A percentile compares a stretch with the other conserved stretches of the same genome.
These are phyloP conservation scores for Cudoniella acicularis DNA, from an alignment of 495 filamentous ascomycete species.

Conservation along the genomic window DNA sequence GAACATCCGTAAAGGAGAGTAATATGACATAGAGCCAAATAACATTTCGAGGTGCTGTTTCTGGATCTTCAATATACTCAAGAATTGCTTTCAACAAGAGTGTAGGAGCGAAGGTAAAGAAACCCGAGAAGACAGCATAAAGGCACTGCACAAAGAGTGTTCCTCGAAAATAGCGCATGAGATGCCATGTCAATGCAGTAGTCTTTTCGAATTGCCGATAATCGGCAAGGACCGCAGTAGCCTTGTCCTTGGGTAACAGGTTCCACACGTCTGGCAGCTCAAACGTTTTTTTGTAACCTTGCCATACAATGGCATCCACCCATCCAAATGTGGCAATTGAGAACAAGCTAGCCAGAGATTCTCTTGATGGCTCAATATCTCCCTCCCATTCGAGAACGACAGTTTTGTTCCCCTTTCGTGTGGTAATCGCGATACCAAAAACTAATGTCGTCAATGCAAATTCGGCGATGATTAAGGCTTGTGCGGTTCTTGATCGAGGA, in stretches of 20 bases:
- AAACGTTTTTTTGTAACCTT: conserved; percentile 84
- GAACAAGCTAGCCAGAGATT: conserved; percentile 82
- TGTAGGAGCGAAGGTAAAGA: conserved; percentile 88
- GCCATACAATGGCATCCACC: conserved; percentile 85
- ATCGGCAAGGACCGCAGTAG: conserved; percentile 68
- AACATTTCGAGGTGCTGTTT: conserved; percentile 74
- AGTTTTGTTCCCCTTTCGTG: conserved; percentile 87
- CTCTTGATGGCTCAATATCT: conserved; percentile 75
- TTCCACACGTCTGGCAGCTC: conserved; percentile 91
- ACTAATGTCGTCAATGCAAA: conserved; percentile 74
- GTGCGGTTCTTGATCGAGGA: conserved; percentile 57
- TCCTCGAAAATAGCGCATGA: conserved; percentile 78
- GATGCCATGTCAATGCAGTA: conserved; percentile 71
- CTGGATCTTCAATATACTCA: conserved; percentile 85
- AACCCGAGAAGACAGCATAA: conserved; percentile 73
- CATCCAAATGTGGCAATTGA: conserved; percentile 86
- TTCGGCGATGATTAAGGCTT: conserved; percentile 60
- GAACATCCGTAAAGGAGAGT: conserved; percentile 72
- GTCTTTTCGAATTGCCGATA: conserved; percentile 88
- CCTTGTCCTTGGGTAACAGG: conserved; percentile 80
- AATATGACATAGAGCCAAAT: conserved; percentile 95
- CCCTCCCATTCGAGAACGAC: conserved; percentile 84
- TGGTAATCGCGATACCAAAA: conserved; percentile 68
- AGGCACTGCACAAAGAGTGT: conserved; percentile 70
- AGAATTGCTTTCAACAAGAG: conserved; percentile 87